phyloP scores from a whole-genome alignment of 164 flowering plant genomes.

The Pachysandra terminalis region DNA sequence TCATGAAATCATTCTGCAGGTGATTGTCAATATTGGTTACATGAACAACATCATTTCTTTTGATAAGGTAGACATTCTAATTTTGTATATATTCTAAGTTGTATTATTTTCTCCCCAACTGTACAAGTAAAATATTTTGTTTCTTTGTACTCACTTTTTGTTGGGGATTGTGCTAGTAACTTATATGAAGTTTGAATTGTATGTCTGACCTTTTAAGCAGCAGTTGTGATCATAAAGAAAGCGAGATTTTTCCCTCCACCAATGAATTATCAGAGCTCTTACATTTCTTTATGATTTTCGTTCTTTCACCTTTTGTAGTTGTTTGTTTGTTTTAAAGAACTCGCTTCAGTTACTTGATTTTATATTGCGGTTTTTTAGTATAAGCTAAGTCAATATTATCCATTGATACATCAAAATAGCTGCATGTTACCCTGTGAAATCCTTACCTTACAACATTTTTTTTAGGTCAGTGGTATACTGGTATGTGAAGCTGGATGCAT shows the following conservation, averaged over 20 bases:
- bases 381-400: neutral
- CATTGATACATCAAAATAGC: slow-evolving; percentile 1
- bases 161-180: too few relatives aligned
- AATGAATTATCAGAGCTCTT: neutral
- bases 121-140: neutral
- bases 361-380: too few relatives aligned
- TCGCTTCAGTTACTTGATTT: neutral
- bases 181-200: neutral
- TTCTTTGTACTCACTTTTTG: neutral
- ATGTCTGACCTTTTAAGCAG: neutral
- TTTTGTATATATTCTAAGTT: neutral
- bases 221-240: neutral
- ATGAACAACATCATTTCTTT: slow-evolving; percentile 78
- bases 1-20: slow-evolving; percentile 44
- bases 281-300: neutral
- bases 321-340: neutral
- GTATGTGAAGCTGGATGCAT: slow-evolving; percentile 99
- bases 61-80: slow-evolving; percentile 57
- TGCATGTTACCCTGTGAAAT: slow-evolving; percentile 3
- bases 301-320: neutral
- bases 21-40: slow-evolving; percentile 61
- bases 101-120: neutral
- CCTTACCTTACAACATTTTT: slow-evolving; percentile 10
- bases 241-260: neutral
- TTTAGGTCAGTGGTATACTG: slow-evolving; percentile 87